These are phyloP conservation scores for Kodamaea hsintzibuensis DNA, from an alignment of 805 yeast genomes.

Conservation along the genomic window DNA sequence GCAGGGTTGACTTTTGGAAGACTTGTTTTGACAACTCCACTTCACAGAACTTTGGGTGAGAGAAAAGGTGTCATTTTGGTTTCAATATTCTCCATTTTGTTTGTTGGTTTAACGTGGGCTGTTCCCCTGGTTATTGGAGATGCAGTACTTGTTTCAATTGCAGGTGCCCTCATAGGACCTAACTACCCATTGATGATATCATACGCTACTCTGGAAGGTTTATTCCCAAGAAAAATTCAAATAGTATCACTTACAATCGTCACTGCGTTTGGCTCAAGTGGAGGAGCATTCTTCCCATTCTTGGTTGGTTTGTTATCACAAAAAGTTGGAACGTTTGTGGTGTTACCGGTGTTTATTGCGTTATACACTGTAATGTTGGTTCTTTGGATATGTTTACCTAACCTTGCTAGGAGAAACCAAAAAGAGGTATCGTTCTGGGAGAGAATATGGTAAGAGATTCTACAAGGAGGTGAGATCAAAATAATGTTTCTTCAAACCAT, in stretches of 20 bases:
- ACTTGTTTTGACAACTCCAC: conserved; percentile 44
- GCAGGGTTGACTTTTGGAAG: conserved; percentile 69
- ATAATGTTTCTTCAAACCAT: too few relatives aligned
- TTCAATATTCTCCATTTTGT: conserved; percentile 32
- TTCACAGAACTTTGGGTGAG: conserved; percentile 43
- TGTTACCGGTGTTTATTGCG: conserved; percentile 23
- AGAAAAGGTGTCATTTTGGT: conserved; percentile 44
- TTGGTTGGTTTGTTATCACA: conserved; percentile 23
- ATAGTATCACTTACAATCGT: conserved; percentile 24
- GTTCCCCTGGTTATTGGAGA: conserved; percentile 45
- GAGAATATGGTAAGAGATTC: conserved; percentile 18
- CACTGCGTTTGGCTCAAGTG: conserved; percentile 27
- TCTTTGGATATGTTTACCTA: conserved; percentile 22
- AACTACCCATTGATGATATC: conserved; percentile 25
- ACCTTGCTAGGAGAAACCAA: conserved; percentile 19
- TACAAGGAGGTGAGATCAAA: too few relatives aligned
- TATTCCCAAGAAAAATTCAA: conserved; percentile 26
- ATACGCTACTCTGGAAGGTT: conserved; percentile 16
- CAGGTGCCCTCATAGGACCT: conserved; percentile 53
- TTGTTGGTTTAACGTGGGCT: conserved; percentile 49
- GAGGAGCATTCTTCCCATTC: conserved; percentile 26
- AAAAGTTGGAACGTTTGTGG: conserved; percentile 23
- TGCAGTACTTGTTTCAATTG: conserved; percentile 47
- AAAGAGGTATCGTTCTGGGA: conserved; percentile 16
- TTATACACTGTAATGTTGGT: conserved; percentile 17